Evolutionary conservation across 306 rosid species (phyloP).

Genomic region (Gillenia trifoliata): DNA sequence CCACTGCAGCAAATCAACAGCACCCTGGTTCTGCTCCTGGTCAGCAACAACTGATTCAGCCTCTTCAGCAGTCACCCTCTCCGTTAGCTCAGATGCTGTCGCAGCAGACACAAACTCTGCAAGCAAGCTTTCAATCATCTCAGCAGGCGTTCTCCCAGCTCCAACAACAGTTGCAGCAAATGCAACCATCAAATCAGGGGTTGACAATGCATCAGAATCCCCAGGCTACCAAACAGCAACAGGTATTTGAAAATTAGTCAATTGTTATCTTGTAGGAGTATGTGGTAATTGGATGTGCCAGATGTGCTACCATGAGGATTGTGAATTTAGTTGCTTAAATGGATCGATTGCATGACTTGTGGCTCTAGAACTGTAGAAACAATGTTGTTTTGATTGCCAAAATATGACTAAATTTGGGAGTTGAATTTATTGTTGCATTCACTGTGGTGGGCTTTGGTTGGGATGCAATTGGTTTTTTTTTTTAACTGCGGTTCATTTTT

Average conservation of each 20-base stretch:
- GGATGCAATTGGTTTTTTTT: not conserved
- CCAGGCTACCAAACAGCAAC: conserved; percentile 65
- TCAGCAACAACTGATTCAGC: conserved; percentile 54
- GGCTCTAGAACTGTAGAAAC: not conserved
- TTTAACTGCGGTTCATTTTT: too few relatives aligned
- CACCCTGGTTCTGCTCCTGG: conserved; percentile 38
- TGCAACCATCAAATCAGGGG: conserved; percentile 81
- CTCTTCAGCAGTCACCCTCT: conserved; percentile 71
- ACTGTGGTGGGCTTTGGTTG: not conserved
- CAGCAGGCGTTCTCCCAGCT: conserved; percentile 94
- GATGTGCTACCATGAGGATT: not conserved
- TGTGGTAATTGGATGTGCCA: not conserved
- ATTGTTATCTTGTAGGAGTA: not conserved
- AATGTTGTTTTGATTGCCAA: not conserved
- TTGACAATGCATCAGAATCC: conserved; percentile 50
- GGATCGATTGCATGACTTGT: not conserved
- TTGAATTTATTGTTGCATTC: not conserved
- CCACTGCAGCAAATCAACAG: conserved; percentile 42
- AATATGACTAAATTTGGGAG: not conserved
- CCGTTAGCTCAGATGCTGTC: conserved; percentile 89
- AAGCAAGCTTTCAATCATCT: conserved; percentile 94
- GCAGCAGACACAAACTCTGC: conserved; percentile 82
- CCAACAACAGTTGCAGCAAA: conserved; percentile 81
- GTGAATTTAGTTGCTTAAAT: not conserved
- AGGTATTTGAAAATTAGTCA: conserved; percentile 39